Percentiles rank a stretch among this genome's conserved stretches.
Conservation (phyloP, 139 green algal genomes). For the Protoeuglena noctilucae region DNA sequence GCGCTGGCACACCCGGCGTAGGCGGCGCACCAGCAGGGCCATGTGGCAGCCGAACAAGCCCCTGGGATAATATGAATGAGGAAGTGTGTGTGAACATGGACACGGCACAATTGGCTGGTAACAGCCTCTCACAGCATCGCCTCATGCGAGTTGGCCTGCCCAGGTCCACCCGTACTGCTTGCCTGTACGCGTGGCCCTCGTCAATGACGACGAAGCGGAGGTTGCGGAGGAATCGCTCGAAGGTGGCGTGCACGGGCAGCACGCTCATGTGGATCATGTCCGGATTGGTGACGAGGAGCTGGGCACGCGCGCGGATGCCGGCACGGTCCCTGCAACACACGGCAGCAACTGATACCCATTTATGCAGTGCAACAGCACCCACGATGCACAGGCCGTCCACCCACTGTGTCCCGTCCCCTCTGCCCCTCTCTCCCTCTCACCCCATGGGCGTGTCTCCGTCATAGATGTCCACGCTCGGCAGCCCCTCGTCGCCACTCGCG, state of each 20-base stretch:
- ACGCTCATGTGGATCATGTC: slow-evolving; percentile 89
- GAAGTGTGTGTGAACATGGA: neutral
- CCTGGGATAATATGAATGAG: too few species aligned
- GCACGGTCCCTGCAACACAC: slow-evolving; percentile 13
- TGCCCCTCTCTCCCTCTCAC: too few species aligned
- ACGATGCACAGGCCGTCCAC: too few species aligned
- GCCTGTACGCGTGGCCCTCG: slow-evolving; percentile 55
- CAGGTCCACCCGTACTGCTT: slow-evolving; percentile 41
- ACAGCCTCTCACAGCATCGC: too few species aligned
- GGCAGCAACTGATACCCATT: neutral
- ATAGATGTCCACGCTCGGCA: slow-evolving; percentile 35
- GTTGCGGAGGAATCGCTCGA: slow-evolving; percentile 44
- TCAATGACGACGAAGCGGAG: slow-evolving; percentile 75
- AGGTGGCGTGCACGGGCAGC: slow-evolving; percentile 55
- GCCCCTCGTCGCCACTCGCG: slow-evolving; percentile 29
- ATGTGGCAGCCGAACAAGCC: slow-evolving; percentile 84
- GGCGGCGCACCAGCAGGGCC: slow-evolving; percentile 64
- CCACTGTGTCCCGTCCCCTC: too few species aligned
- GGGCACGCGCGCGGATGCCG: slow-evolving; percentile 28
- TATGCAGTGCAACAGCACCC: neutral
- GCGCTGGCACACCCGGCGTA: slow-evolving; percentile 55
- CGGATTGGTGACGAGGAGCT: slow-evolving; percentile 82
- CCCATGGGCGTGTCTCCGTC: slow-evolving; percentile 67
- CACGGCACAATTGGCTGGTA: too few species aligned
- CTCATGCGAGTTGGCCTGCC: too few species aligned